Percentiles rank a stretch among this genome's conserved stretches.
Conservation (phyloP, 345 rosid species). For the Zanthoxylum bungeanum region DNA sequence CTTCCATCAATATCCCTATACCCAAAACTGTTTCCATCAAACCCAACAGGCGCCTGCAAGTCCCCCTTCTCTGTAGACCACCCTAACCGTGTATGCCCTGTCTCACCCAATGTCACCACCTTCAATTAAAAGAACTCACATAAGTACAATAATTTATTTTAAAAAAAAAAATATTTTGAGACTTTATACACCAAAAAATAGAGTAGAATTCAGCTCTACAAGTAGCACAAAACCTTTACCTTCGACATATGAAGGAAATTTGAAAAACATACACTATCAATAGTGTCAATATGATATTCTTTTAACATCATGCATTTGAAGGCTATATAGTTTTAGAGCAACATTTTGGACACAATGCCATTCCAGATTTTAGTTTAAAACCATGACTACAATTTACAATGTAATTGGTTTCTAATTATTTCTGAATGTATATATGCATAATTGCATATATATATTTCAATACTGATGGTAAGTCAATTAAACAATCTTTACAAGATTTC, state of each 20-base stretch:
- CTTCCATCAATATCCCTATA: slow-evolving; percentile 96
- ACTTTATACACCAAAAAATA: background rate
- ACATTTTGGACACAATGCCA: background rate
- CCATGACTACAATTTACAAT: background rate
- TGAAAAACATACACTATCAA: background rate
- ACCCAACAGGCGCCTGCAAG: slow-evolving; percentile 96
- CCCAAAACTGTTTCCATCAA: slow-evolving; percentile 87
- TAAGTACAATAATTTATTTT: background rate
- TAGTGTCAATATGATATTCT: background rate
- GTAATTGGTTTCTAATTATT: background rate
- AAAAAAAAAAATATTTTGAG: background rate
- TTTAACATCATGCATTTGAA: background rate
- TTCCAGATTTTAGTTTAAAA: background rate
- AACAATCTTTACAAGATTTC: background rate
- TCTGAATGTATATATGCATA: background rate
- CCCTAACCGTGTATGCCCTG: slow-evolving; percentile 91
- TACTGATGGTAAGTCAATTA: background rate
- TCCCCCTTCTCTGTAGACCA: slow-evolving; percentile 98
- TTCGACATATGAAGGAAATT: background rate
- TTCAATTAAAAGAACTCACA: slow-evolving; percentile 36
- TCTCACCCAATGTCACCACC: slow-evolving; percentile 72
- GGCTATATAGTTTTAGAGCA: background rate
- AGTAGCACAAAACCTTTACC: background rate
- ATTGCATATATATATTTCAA: background rate
- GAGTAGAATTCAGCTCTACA: background rate